Evolutionary conservation across 768 basidiomycete species (phyloP).

Genomic region (Piloderma croceum): DNA sequence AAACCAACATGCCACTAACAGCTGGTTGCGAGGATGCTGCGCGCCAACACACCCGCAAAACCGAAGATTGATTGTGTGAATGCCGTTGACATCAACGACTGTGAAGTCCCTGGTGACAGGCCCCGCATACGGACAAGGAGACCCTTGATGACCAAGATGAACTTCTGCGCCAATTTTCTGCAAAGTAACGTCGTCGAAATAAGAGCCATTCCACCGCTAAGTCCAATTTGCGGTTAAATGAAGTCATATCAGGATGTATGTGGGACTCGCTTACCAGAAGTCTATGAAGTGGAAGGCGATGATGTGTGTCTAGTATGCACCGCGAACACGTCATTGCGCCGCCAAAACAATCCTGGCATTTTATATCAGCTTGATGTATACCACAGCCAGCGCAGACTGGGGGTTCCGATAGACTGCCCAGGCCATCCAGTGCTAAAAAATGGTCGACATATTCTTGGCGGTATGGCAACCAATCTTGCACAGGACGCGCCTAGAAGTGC

Average conservation of each 20-base stretch:
- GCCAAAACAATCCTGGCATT: slow-evolving; percentile 1
- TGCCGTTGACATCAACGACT: slow-evolving; percentile 17
- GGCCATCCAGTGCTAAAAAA: no score
- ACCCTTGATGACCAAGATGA: slow-evolving; percentile 17
- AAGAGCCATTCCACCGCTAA: slow-evolving; percentile 16
- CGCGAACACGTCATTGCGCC: slow-evolving; percentile 4
- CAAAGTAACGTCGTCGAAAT: slow-evolving; percentile 9
- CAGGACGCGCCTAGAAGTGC: no score
- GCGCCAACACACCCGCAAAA: slow-evolving; percentile 15
- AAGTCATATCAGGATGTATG: neutral
- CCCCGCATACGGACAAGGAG: slow-evolving; percentile 6
- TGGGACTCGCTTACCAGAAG: slow-evolving; percentile 11
- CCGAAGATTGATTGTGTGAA: slow-evolving; percentile 15
- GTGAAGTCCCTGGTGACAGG: slow-evolving; percentile 11
- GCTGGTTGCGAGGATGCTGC: slow-evolving; percentile 5
- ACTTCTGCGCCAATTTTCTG: slow-evolving; percentile 7
- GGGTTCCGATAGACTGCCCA: no score
- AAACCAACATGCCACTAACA: slow-evolving; percentile 16
- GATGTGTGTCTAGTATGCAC: slow-evolving; percentile 13
- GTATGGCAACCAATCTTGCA: no score
- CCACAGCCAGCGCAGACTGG: no score
- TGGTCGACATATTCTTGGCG: no score
- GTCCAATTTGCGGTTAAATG: no score
- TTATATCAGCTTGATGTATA: no score
- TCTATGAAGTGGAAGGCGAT: slow-evolving; percentile 11